phyloP scores from a whole-genome alignment of 1,284 basidiomycete genomes.

The Cryptococcus neoformans region DNA sequence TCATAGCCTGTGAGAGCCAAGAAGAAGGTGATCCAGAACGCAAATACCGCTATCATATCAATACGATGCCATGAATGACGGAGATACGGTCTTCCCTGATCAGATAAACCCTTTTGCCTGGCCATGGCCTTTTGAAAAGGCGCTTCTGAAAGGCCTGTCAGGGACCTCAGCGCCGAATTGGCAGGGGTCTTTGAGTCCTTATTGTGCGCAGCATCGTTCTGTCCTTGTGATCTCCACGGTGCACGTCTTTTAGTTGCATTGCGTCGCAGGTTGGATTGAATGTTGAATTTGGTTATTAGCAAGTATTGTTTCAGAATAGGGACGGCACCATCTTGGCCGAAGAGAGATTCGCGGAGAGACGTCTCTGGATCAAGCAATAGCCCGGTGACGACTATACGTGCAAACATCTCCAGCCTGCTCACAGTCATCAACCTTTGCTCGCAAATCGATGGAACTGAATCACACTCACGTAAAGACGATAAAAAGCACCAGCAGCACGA shows the following conservation, averaged over 20 bases:
- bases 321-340: constrained; percentile 47
- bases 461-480: constrained; percentile 75
- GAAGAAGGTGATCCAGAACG: constrained; percentile 61
- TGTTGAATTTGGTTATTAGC: constrained; percentile 5
- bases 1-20: constrained; percentile 68
- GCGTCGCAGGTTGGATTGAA: constrained; percentile 17
- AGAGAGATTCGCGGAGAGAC: constrained; percentile 55
- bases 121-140: constrained; percentile 54
- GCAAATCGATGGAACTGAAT: neutral
- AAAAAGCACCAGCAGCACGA: constrained; percentile 77
- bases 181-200: neutral
- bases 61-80: constrained; percentile 93
- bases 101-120: constrained; percentile 33
- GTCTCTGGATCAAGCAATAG: constrained; percentile 85
- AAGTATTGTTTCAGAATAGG: constrained; percentile 11
- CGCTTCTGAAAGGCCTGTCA: constrained; percentile 27
- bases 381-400: constrained; percentile 87
- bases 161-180: constrained; percentile 7
- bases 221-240: constrained; percentile 2
- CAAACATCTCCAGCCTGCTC: constrained; percentile 73
- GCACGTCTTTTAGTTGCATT: constrained; percentile 12
- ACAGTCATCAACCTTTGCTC: neutral
- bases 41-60: constrained; percentile 74
- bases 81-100: constrained; percentile 64
- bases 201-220: too few species aligned